A percentile compares a stretch with the other conserved stretches of the same genome.
Conservation (phyloP, 352 stramenopile genomes). For the Phytophthora megakarya region DNA sequence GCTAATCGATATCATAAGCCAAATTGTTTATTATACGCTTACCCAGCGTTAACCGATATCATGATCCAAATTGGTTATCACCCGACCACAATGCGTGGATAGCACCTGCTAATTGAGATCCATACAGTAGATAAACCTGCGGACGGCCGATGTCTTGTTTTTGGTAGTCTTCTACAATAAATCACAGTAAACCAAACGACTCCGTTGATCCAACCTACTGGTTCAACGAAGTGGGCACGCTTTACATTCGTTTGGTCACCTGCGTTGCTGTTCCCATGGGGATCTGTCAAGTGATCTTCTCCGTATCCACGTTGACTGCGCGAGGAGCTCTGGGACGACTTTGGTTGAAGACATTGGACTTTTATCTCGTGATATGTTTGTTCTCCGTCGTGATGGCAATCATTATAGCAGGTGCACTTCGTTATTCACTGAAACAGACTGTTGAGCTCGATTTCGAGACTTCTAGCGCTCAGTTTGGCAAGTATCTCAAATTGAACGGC, state of each 20-base stretch:
- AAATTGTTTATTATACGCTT: no score
- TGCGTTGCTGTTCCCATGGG: conserved; percentile 63
- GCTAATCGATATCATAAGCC: no score
- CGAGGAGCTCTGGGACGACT: conserved; percentile 43
- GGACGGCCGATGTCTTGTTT: no score
- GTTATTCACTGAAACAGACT: conserved; percentile 41
- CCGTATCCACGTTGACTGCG: conserved; percentile 49
- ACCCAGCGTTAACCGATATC: no score
- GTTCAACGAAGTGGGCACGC: conserved; percentile 49
- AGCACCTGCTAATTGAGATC: no score
- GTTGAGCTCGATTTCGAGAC: conserved; percentile 33
- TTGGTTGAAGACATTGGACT: conserved; percentile 45
- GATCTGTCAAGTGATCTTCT: conserved; percentile 66
- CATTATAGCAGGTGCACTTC: conserved; percentile 35
- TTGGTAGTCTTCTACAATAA: background rate
- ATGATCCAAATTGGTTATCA: no score
- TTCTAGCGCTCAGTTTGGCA: conserved; percentile 45
- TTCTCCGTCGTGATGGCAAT: conserved; percentile 38
- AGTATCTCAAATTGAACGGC: conserved; percentile 50
- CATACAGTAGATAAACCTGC: no score
- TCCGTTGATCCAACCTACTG: conserved; percentile 50
- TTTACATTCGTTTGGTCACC: conserved; percentile 64
- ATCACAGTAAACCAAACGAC: no score
- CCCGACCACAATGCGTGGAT: no score
- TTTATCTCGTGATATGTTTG: conserved; percentile 45